Conservation (phyloP, 2,329 filamentous ascomycete genomes). For the Coniella vitis region DNA sequence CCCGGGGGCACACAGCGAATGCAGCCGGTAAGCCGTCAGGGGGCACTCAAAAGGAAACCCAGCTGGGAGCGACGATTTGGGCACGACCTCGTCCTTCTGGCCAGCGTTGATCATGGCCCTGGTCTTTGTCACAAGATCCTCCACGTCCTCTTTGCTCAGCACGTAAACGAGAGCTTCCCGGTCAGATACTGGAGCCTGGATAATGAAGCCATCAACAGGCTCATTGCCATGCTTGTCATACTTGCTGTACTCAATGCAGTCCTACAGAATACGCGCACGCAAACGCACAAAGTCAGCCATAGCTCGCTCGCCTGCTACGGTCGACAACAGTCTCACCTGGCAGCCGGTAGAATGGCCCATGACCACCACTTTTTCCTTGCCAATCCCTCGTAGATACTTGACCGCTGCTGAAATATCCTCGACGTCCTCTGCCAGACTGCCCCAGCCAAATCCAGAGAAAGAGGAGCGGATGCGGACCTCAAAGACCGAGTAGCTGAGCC, state of each 20-base stretch:
- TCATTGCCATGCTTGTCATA: slow-evolving; percentile 35
- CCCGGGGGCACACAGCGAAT: slow-evolving; percentile 44
- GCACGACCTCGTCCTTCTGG: slow-evolving; percentile 48
- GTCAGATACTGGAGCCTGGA: slow-evolving; percentile 77
- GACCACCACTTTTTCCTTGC: slow-evolving; percentile 44
- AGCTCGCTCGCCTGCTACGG: not conserved
- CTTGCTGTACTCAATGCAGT: slow-evolving; percentile 49
- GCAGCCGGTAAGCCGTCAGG: slow-evolving; percentile 46
- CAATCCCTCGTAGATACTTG: slow-evolving; percentile 44
- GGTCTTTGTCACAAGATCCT: slow-evolving; percentile 41
- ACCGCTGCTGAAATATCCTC: slow-evolving; percentile 47
- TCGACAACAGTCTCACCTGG: slow-evolving; percentile 32
- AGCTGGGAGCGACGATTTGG: slow-evolving; percentile 34
- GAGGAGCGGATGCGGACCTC: slow-evolving; percentile 50
- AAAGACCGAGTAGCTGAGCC: slow-evolving; percentile 46
- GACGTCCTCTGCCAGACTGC: slow-evolving; percentile 44
- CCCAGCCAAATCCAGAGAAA: slow-evolving; percentile 45
- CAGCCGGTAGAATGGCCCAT: slow-evolving; percentile 55
- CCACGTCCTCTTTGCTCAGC: slow-evolving; percentile 35
- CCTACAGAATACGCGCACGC: slow-evolving; percentile 23
- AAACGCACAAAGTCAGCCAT: not conserved
- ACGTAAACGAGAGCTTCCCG: slow-evolving; percentile 53
- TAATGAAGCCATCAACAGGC: slow-evolving; percentile 65
- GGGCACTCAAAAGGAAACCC: slow-evolving; percentile 35
- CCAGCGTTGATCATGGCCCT: slow-evolving; percentile 49